phyloP scores from a whole-genome alignment of 2,329 filamentous ascomycete genomes.

The Didymella arachidicola region DNA sequence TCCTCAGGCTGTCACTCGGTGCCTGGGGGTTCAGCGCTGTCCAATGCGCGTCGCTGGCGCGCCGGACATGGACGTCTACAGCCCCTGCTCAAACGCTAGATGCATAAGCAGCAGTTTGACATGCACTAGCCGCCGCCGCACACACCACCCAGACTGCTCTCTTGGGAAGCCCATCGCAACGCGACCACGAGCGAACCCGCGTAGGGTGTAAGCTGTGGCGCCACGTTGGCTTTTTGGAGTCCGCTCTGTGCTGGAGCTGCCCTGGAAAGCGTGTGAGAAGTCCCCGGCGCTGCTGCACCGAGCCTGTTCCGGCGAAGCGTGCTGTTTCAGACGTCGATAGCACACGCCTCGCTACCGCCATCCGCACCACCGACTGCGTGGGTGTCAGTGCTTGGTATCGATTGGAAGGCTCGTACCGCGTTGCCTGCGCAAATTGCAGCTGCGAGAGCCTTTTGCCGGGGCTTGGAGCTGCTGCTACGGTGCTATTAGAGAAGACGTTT shows the following conservation, averaged over 20 bases:
- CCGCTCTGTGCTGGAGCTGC: constrained; percentile 16
- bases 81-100: constrained; percentile 19
- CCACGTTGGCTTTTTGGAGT: constrained; percentile 14
- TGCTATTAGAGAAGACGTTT: constrained; percentile 21
- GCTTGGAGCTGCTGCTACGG: constrained; percentile 8
- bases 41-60: constrained; percentile 12
- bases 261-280: constrained; percentile 29
- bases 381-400: constrained; percentile 12
- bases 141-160: constrained; percentile 13
- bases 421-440: constrained; percentile 8
- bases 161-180: constrained; percentile 20
- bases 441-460: constrained; percentile 8
- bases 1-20: constrained; percentile 10
- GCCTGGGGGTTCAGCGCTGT: constrained; percentile 2
- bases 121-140: constrained; percentile 8
- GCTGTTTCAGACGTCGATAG: constrained; percentile 24
- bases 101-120: constrained; percentile 14
- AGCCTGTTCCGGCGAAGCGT: constrained; percentile 10
- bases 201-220: constrained; percentile 13
- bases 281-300: constrained; percentile 4
- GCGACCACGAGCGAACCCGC: constrained; percentile 9
- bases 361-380: constrained; percentile 15
- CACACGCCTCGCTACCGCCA: constrained; percentile 30
- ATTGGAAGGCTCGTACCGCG: constrained; percentile 17
- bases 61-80: neutral